Evolutionary conservation across 2,329 filamentous ascomycete species (phyloP), one percentile per base, ranked within the genome.

Genomic region (Lojkania enalia): DNA sequence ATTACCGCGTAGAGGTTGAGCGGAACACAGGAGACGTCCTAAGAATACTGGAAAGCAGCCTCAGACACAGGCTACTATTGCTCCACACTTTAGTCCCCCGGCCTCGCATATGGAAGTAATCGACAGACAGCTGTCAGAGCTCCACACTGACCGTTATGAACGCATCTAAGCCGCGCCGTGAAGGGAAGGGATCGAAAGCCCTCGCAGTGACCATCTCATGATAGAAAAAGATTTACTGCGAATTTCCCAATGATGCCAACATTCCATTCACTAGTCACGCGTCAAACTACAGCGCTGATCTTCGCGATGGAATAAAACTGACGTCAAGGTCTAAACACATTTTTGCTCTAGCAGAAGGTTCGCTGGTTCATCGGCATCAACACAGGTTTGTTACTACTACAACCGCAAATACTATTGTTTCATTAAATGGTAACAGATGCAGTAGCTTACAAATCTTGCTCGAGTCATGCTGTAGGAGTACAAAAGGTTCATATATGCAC

Each of bases 91-190:
- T 27, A 9, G 23, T 27, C 23, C 23, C 23, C 23, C 7, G 36
- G 18, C 15, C 31, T 42, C 38, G 41, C 32, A 29, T 36, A 30
- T 27, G 19, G 35, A 29, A 7, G 20, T 46, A 46, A 20, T n/a
- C 7, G 23, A 27, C 29, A 39, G 29, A 47, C 42, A 47, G 45
- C 52, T 53, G 50, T 49, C 50, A 53, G 35, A 40, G 43, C 49
- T 41, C 39, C 48, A 45, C 41, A 31, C 16, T 40, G 27, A 40
- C 40, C 29, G 32, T 41, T 39, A 15, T 6, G 15, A 37, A 20
- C 52, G 49, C 49, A 43, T 48, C 41, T 18, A 44, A 20, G 35
- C 50, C 49, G 52, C 52, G 49, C 44, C 38, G 5, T 46, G 13
- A 41, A 41, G 31, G 29, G 44, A 52, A 44, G 51, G 49, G 35